A percentile compares a stretch with the other conserved stretches of the same genome.
Conservation (phyloP, 306 rosid species). For the Sechiopsis laciniata region DNA sequence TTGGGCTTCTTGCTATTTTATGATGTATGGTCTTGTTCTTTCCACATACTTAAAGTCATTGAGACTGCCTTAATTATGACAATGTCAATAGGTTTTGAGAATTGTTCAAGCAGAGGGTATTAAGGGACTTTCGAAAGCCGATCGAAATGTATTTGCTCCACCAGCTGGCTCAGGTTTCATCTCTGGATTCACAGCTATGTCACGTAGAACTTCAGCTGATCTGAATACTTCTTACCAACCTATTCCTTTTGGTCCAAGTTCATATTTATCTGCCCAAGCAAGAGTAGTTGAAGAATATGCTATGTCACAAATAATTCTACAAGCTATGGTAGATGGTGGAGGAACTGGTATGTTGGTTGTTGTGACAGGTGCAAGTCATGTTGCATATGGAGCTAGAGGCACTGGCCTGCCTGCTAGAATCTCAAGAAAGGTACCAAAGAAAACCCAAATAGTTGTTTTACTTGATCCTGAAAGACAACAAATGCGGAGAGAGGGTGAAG, state of each 20-base stretch:
- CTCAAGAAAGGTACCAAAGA: constrained; percentile 72
- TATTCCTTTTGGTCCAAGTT: constrained; percentile 81
- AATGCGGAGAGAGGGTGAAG: constrained; percentile 86
- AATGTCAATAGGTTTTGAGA: constrained; percentile 58
- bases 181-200: constrained; percentile 62
- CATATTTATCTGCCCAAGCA: constrained; percentile 81
- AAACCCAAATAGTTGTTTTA: constrained; percentile 77
- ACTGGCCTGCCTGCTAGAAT: constrained; percentile 93
- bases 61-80: background rate
- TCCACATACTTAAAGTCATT: too few relatives aligned
- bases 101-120: constrained; percentile 93
- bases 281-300: constrained; percentile 83
- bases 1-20: background rate
- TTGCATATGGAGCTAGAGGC: constrained; percentile 75
- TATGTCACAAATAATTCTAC: constrained; percentile 66
- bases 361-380: constrained; percentile 89
- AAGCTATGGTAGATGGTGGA: constrained; percentile 62
- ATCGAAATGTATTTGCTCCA: constrained; percentile 71
- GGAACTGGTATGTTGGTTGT: constrained; percentile 64
- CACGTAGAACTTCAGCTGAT: constrained; percentile 52
- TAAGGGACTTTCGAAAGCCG: constrained; percentile 67
- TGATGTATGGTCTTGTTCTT: too few relatives aligned
- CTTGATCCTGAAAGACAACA: constrained; percentile 93
- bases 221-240: constrained; percentile 34
- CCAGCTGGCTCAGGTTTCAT: constrained; percentile 96